These are phyloP conservation scores for Aspergillus niger DNA, from an alignment of 2,329 filamentous ascomycete genomes.

Conservation along the genomic window DNA sequence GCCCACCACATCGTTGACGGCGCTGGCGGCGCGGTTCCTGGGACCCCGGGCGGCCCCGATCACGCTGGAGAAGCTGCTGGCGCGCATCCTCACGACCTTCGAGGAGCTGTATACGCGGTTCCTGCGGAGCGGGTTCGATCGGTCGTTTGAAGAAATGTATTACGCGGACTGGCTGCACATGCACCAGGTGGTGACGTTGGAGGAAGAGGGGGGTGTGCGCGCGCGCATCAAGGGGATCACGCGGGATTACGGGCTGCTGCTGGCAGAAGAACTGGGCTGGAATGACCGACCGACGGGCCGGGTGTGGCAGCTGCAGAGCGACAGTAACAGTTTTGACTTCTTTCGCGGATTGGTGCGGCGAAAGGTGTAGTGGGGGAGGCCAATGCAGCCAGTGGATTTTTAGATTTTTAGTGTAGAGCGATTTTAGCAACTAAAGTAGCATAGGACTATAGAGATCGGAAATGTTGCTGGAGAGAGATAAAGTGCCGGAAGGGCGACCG, in stretches of 20 bases:
- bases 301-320: constrained; percentile 83
- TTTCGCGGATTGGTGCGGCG: constrained; percentile 83
- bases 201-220: constrained; percentile 72
- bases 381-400: background rate
- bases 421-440: too few relatives aligned
- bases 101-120: constrained; percentile 78
- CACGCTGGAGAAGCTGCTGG: constrained; percentile 76
- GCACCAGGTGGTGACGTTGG: constrained; percentile 72
- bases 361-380: constrained; percentile 59
- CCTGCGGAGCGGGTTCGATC: constrained; percentile 71
- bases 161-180: constrained; percentile 86
- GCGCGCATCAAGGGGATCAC: constrained; percentile 86
- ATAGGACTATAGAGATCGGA: too few relatives aligned
- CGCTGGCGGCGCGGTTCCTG: constrained; percentile 58
- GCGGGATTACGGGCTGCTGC: constrained; percentile 82
- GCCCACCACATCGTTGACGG: constrained; percentile 84
- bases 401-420: too few relatives aligned
- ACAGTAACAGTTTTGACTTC: constrained; percentile 98
- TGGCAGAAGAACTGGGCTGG: constrained; percentile 77
- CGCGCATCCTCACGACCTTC: constrained; percentile 74
- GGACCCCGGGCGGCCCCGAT: constrained; percentile 55
- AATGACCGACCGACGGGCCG: constrained; percentile 74
- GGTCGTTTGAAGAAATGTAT: constrained; percentile 72
- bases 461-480: too few relatives aligned
- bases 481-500: too few relatives aligned